These are phyloP conservation scores for Boletus edulis DNA, from an alignment of 768 basidiomycete species.

Conservation along the genomic window DNA sequence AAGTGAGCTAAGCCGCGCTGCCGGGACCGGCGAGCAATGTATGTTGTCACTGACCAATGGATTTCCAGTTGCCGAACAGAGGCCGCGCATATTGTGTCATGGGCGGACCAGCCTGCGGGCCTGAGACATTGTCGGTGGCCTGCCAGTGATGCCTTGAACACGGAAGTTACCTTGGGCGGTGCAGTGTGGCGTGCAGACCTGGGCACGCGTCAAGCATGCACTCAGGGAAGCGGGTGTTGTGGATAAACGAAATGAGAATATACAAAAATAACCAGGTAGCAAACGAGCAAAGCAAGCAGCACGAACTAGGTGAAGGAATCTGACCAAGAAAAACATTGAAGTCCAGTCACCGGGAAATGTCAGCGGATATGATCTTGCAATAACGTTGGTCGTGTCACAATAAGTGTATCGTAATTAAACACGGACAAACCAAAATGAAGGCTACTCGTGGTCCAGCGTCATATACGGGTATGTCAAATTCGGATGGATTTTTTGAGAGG, in stretches of 20 bases:
- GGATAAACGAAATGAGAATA: conserved; percentile 12
- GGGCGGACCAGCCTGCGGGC: not conserved
- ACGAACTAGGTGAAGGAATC: conserved; percentile 5
- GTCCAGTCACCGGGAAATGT: conserved; percentile 9
- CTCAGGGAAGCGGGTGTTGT: conserved; percentile 11
- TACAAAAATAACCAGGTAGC: conserved; percentile 15
- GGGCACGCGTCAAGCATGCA: conserved; percentile 23
- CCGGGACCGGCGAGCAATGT: not conserved
- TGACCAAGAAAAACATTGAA: conserved; percentile 2
- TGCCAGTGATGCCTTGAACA: not conserved
- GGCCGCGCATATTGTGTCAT: conserved; percentile 1
- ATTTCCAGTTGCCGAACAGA: not conserved
- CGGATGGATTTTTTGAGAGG: conserved; percentile 42
- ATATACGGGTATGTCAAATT: conserved; percentile 59
- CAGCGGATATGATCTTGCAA: conserved; percentile 14
- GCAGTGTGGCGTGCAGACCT: conserved; percentile 11
- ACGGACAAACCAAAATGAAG: conserved; percentile 13
- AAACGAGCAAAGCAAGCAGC: conserved; percentile 20
- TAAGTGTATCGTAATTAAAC: conserved; percentile 14
- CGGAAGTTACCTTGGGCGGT: conserved; percentile 13
- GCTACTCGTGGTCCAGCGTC: conserved; percentile 43
- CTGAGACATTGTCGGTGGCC: not conserved
- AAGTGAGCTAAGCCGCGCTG: not conserved
- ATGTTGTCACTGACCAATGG: conserved; percentile 2
- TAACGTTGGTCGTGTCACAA: conserved; percentile 9